A percentile compares a stretch with the other conserved stretches of the same genome.
Conservation (phyloP, 768 basidiomycete species). For the Multifurca ochricompacta region DNA sequence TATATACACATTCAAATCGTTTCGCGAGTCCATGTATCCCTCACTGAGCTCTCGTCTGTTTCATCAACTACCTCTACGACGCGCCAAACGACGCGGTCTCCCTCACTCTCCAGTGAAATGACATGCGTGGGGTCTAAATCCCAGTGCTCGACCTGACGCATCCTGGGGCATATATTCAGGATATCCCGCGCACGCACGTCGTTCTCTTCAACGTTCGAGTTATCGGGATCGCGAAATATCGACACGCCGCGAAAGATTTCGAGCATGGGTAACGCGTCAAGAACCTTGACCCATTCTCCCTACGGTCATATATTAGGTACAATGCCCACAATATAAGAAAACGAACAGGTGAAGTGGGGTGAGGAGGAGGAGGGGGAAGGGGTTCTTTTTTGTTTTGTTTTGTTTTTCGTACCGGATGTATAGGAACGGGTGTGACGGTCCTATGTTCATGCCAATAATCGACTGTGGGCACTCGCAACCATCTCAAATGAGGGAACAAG, state of each 20-base stretch:
- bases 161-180: background rate
- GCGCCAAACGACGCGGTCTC: background rate
- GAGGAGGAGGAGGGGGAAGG: no score
- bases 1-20: no score
- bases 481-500: background rate
- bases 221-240: background rate
- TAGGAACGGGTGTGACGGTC: background rate
- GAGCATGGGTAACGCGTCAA: background rate
- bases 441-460: slow-evolving; percentile 5
- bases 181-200: background rate
- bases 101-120: background rate
- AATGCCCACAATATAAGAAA: background rate
- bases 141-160: slow-evolving; percentile 1
- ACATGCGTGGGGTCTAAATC: background rate
- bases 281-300: background rate
- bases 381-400: no score
- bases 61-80: background rate
- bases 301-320: background rate
- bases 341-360: no score
- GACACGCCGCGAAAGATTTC: slow-evolving; percentile 1
- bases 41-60: background rate
- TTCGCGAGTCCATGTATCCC: no score
- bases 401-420: background rate
- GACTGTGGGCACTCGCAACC: background rate
- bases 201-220: background rate